Conservation (phyloP, 1,284 basidiomycete species). For the Uromyces viciae-fabae region DNA sequence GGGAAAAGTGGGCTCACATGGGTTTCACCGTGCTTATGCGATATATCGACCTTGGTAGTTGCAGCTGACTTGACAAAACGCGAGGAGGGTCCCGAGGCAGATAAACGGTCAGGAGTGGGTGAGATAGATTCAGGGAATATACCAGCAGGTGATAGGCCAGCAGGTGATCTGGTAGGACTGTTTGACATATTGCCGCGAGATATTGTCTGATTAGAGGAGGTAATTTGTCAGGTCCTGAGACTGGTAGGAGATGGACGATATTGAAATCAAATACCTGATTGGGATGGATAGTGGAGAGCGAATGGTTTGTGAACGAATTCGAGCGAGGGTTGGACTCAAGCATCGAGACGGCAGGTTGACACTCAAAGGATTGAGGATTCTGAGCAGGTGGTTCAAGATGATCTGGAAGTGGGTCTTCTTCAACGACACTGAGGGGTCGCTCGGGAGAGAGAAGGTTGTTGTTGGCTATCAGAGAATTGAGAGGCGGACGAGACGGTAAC, state of each 20-base stretch:
- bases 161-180: constrained; percentile 6
- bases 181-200: not conserved
- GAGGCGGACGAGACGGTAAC: not conserved
- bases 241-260: not conserved
- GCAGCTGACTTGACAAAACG: constrained; percentile 19
- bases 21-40: constrained; percentile 11
- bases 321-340: not conserved
- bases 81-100: not conserved
- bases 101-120: not conserved
- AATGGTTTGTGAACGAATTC: not conserved
- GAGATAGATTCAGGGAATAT: not conserved
- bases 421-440: constrained; percentile 13
- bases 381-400: not conserved
- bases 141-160: too few species aligned
- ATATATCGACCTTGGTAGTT: constrained; percentile 12
- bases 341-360: not conserved
- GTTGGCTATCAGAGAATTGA: not conserved
- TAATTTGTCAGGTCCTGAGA: not conserved
- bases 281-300: not conserved
- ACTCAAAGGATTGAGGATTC: not conserved
- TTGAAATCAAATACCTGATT: not conserved
- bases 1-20: not conserved
- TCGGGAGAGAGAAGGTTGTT: not conserved
- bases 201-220: not conserved
- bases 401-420: not conserved